Evolutionary conservation across 1,284 basidiomycete genomes (phyloP).

Genomic region (Takashimella tepidaria): DNA sequence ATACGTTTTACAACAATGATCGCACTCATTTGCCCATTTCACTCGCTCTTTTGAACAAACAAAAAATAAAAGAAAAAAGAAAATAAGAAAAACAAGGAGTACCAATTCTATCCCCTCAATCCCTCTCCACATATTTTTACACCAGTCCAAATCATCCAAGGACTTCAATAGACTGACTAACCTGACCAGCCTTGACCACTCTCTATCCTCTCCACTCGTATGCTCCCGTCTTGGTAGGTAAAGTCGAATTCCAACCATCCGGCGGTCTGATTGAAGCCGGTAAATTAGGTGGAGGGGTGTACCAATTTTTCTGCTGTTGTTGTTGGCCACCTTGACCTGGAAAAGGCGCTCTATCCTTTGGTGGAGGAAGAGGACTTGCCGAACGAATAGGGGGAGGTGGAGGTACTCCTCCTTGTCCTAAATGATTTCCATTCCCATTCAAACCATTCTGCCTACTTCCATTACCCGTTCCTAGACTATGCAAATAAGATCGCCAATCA

Average conservation of each 20-base stretch:
- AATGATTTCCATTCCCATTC: background rate
- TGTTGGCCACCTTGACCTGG: too few relatives aligned
- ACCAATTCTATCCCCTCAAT: too few relatives aligned
- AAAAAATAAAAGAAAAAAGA: too few relatives aligned
- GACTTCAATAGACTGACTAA: too few relatives aligned
- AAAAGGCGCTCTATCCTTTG: conserved; percentile 3
- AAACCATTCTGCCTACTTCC: too few relatives aligned
- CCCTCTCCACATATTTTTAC: too few relatives aligned
- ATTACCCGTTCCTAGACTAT: conserved; percentile 15
- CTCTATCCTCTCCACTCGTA: background rate
- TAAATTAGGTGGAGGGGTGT: conserved; percentile 30
- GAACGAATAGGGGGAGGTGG: conserved; percentile 1
- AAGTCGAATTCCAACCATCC: conserved; percentile 31
- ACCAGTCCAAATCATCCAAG: too few relatives aligned
- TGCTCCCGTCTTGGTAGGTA: conserved; percentile 13
- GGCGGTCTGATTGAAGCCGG: conserved; percentile 28
- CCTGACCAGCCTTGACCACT: background rate
- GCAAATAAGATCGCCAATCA: conserved; percentile 40
- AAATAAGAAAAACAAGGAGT: too few relatives aligned
- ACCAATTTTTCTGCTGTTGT: conserved; percentile 17
- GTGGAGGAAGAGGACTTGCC: conserved; percentile 22
- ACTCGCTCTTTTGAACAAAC: too few relatives aligned
- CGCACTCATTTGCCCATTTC: too few relatives aligned
- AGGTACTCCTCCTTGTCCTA: too few relatives aligned
- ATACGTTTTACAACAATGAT: too few relatives aligned